Base-by-base conservation (phyloP, 2,329 filamentous ascomycete species). In the Pseudogymnoascus sp. region DNA sequence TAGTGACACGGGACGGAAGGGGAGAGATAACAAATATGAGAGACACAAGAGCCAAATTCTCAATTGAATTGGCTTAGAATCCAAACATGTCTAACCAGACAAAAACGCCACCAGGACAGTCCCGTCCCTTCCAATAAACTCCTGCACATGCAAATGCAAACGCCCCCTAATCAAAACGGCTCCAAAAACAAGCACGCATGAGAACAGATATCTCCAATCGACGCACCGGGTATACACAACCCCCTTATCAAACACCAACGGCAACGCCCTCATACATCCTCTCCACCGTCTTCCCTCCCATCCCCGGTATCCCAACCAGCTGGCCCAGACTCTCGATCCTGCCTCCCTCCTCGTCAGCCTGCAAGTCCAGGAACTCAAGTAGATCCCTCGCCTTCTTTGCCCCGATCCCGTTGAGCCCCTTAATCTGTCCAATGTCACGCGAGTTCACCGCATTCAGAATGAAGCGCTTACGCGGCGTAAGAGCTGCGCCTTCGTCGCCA, bases 361-460 rank as follows among this genome's bases (percentile, higher is more conserved):
- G 74, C 17, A 78, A 68, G 48, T 80, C 79, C n/a, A 86, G 71
- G 65, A 80, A 80, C 59, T 84, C 80, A 4, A 86, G 79, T 35
- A 86, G 71, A 65, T 85, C 84, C 42, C 78, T 76, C 0, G 89
- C 89, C 72, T 87, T 89, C 76, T 91, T 91, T 1, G 84, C 79
- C 0, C 89, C 89, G 9, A 92, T 86, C 1, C 89, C 89, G 39
- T 85, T 84, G 1, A 92, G 78, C 2, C 83, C 76, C 68, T 82
- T 83, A 73, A 92, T 91, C 70, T 83, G 79, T 12, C 76, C 76
- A 15, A 88, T 74, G 64, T 92, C 86, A 58, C 86, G 81, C 17
- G 87, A 90, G 76, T 92, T 92, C 74, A 92, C 83, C 68, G 91
- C 87, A 55, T 83, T 78, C 2, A 92, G 79, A 2, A 92, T 75